These are phyloP conservation scores for Jacaranda mimosifolia DNA, from an alignment of 257 asterid genomes.

Conservation along the genomic window DNA sequence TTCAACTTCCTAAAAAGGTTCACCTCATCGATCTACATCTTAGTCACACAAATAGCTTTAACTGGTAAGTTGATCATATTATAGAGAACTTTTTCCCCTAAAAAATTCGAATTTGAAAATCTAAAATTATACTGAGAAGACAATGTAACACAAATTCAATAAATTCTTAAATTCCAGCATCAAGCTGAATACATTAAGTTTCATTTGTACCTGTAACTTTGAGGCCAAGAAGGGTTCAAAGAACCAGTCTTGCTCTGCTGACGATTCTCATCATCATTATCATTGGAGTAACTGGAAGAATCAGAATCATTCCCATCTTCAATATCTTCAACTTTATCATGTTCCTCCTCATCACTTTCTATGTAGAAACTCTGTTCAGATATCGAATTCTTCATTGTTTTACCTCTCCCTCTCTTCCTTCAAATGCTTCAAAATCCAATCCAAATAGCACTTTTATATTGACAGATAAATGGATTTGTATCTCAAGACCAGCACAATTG, in stretches of 20 bases:
- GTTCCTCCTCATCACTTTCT: slow-evolving; percentile 86
- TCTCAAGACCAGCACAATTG: background rate
- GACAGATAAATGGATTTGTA: background rate
- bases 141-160: too few relatives aligned
- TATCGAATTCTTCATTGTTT: slow-evolving; percentile 69
- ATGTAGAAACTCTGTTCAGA: slow-evolving; percentile 82
- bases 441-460: slow-evolving; percentile 1
- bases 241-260: slow-evolving; percentile 54
- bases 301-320: slow-evolving; percentile 73
- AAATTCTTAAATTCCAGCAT: background rate
- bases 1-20: background rate
- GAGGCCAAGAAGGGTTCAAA: slow-evolving; percentile 80
- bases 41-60: background rate
- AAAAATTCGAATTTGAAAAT: background rate
- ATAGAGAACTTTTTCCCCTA: background rate
- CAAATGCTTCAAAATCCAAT: slow-evolving; percentile 41
- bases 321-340: slow-evolving; percentile 41
- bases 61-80: background rate
- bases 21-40: background rate
- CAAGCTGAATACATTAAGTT: background rate
- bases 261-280: slow-evolving; percentile 38
- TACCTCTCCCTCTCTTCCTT: slow-evolving; percentile 12
- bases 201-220: slow-evolving; percentile 74
- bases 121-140: background rate
- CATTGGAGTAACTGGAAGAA: slow-evolving; percentile 53